A percentile compares a stretch with the other conserved stretches of the same genome.
These are phyloP conservation scores for Cryptosporidium canis DNA, from an alignment of 169 alveolate genomes.

Conservation along the genomic window DNA sequence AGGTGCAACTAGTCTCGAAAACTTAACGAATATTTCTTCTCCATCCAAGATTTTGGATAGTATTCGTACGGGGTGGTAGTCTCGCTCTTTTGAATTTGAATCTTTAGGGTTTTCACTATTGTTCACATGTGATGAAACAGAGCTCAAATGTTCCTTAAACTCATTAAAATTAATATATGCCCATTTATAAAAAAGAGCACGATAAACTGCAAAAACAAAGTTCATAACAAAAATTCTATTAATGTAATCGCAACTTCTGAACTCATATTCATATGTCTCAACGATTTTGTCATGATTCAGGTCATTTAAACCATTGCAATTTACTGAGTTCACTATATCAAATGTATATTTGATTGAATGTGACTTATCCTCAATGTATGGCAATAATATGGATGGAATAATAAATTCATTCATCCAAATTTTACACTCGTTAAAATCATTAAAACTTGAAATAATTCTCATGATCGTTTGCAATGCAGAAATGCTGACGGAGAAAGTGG, in stretches of 20 bases:
- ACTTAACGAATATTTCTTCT: constrained; percentile 16
- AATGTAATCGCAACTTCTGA: constrained; percentile 1
- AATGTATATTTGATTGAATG: constrained; percentile 36
- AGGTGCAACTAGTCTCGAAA: constrained; percentile 43
- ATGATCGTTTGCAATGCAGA: constrained; percentile 58
- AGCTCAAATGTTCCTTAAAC: background rate
- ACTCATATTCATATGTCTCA: constrained; percentile 23
- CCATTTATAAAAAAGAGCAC: constrained; percentile 51
- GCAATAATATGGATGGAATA: constrained; percentile 14
- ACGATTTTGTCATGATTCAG: background rate
- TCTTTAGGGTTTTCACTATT: background rate
- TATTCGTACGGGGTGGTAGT: background rate
- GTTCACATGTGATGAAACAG: background rate
- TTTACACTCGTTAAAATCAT: constrained; percentile 4
- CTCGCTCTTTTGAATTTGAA: background rate
- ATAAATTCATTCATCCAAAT: constrained; percentile 42
- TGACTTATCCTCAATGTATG: constrained; percentile 13
- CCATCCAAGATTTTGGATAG: constrained; percentile 1
- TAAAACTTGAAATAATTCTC: constrained; percentile 18
- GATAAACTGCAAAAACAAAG: constrained; percentile 17
- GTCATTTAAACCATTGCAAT: background rate
- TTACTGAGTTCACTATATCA: background rate
- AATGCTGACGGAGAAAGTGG: constrained; percentile 32
- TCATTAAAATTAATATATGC: constrained; percentile 2
- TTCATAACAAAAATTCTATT: constrained; percentile 16